These are phyloP conservation scores for Castanea crenata DNA, from an alignment of 306 rosid genomes.

Conservation along the genomic window DNA sequence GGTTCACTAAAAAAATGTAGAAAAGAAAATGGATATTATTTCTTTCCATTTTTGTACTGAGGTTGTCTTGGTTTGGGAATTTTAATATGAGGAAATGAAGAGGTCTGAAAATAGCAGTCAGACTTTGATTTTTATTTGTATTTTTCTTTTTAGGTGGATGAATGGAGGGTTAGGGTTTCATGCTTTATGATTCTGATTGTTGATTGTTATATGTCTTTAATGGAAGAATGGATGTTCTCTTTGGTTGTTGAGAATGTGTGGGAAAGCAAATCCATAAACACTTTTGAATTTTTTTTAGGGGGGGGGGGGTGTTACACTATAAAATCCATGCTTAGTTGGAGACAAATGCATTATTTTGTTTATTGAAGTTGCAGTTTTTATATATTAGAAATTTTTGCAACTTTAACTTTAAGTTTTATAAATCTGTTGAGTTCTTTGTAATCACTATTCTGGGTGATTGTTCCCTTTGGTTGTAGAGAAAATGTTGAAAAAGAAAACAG, in stretches of 20 bases:
- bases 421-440: not conserved
- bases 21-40: too few relatives aligned
- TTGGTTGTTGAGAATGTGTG: not conserved
- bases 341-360: not conserved
- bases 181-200: not conserved
- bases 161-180: not conserved
- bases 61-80: too few relatives aligned
- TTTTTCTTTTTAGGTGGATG: not conserved
- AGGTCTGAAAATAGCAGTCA: not conserved
- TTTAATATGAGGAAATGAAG: not conserved
- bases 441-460: not conserved
- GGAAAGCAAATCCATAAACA: not conserved
- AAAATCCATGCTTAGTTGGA: not conserved
- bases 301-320: not conserved
- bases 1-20: too few relatives aligned
- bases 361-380: not conserved
- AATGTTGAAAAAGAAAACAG: not conserved
- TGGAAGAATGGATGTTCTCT: not conserved
- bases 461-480: not conserved
- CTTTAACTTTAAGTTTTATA: not conserved
- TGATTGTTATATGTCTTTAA: not conserved
- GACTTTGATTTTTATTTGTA: not conserved
- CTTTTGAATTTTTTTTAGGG: not conserved
- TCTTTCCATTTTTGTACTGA: too few relatives aligned
- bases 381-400: not conserved